Percentiles rank a stretch among this genome's conserved stretches.
Evolutionary conservation across 371 early-diverging fungal species (phyloP).

Genomic region (Mortierella sp.): DNA sequence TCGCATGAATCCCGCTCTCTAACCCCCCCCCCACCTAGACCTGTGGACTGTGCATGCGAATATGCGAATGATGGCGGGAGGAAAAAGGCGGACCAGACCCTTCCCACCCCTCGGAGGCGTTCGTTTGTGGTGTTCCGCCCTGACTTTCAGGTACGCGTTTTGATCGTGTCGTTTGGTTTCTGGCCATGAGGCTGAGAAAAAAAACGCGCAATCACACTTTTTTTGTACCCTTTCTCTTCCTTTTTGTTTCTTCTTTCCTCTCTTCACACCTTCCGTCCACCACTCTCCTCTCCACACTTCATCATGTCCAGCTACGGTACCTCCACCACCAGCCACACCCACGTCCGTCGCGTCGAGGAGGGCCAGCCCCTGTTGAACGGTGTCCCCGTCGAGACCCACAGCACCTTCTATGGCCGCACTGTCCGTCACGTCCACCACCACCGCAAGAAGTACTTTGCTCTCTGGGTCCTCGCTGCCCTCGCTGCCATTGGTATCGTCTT

Average conservation of each 20-base stretch:
- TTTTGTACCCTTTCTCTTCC: background rate
- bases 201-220: no score
- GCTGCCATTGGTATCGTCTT: conserved; percentile 35
- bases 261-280: conserved; percentile 1
- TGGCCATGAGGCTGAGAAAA: no score
- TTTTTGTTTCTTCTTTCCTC: conserved; percentile 5
- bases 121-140: no score
- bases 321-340: conserved; percentile 36
- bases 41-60: no score
- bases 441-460: conserved; percentile 41
- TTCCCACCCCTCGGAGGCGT: no score
- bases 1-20: no score
- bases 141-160: no score
- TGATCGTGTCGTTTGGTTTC: no score
- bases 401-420: conserved; percentile 47
- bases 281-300: conserved; percentile 3
- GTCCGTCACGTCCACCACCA: conserved; percentile 42
- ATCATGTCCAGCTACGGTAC: conserved; percentile 54
- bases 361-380: conserved; percentile 42
- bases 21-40: no score
- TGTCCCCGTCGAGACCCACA: conserved; percentile 29
- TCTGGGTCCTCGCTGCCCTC: conserved; percentile 42
- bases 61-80: no score
- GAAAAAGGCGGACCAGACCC: no score
- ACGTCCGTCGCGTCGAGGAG: conserved; percentile 38